These are phyloP conservation scores for Nigrospora osmanthi DNA, from an alignment of 2,329 filamentous ascomycete species.

Conservation along the genomic window DNA sequence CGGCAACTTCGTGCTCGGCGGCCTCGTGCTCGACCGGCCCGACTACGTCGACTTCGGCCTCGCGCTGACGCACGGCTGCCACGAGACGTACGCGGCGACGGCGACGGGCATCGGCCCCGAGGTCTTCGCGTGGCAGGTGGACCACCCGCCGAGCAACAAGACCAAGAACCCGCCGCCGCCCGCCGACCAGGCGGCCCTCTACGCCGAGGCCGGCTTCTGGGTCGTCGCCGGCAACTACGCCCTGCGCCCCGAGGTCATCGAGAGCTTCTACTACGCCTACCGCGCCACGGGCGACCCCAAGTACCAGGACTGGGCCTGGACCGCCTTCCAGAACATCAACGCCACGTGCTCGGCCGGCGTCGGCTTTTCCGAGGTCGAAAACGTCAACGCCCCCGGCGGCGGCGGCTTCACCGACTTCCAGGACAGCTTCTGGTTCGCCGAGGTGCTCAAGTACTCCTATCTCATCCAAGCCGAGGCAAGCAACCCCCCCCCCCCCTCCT, in stretches of 20 bases:
- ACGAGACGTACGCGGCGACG: slow-evolving; percentile 62
- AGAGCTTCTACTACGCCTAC: slow-evolving; percentile 83
- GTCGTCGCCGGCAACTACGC: slow-evolving; percentile 52
- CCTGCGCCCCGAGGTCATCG: slow-evolving; percentile 73
- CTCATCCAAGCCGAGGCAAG: slow-evolving; percentile 51
- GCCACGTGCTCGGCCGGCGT: slow-evolving; percentile 52
- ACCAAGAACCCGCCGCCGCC: slow-evolving; percentile 35
- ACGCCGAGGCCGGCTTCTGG: slow-evolving; percentile 62
- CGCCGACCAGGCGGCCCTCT: slow-evolving; percentile 47
- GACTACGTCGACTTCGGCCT: slow-evolving; percentile 71
- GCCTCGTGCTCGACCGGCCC: slow-evolving; percentile 56
- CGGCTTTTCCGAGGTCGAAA: slow-evolving; percentile 56
- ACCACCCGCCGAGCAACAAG: slow-evolving; percentile 21
- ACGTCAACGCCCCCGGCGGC: slow-evolving; percentile 59
- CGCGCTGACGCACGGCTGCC: slow-evolving; percentile 62
- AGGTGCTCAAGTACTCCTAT: slow-evolving; percentile 80
- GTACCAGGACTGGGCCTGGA: slow-evolving; percentile 82
- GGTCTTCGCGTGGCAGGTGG: slow-evolving; percentile 53
- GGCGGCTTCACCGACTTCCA: slow-evolving; percentile 61
- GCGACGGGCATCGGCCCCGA: slow-evolving; percentile 73
- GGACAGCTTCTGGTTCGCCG: slow-evolving; percentile 84
- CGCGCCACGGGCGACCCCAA: slow-evolving; percentile 65
- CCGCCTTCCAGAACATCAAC: slow-evolving; percentile 64
- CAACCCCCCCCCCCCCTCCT: background rate
- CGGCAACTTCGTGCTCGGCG: slow-evolving; percentile 79